Conservation (phyloP, 1,284 basidiomycete genomes). For the Moesziomyces sp. region DNA sequence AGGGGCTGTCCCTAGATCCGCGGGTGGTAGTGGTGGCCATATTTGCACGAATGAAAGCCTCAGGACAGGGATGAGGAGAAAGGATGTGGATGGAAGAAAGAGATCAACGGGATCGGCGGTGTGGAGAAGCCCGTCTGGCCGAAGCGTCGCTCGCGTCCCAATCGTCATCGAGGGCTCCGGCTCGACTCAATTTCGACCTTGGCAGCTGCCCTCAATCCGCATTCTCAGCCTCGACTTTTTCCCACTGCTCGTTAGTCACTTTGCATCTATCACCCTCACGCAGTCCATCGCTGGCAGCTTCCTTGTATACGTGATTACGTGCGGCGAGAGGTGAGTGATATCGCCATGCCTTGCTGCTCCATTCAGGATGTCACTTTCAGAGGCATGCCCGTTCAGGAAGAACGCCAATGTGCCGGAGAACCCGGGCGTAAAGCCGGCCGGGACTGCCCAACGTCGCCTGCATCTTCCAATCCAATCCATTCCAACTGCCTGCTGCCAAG, state of each 20-base stretch:
- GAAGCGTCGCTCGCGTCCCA: not conserved
- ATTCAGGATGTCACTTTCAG: not conserved
- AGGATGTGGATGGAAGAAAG: slow-evolving; percentile 7
- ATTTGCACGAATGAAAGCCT: slow-evolving; percentile 4
- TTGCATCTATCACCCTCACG: too few species aligned
- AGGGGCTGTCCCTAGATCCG: slow-evolving; percentile 49
- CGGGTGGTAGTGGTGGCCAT: slow-evolving; percentile 52
- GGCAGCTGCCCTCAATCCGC: too few species aligned
- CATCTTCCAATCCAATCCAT: slow-evolving; percentile 11
- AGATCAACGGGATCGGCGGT: not conserved
- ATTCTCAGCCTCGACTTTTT: too few species aligned
- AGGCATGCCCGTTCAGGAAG: not conserved
- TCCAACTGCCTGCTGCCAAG: not conserved
- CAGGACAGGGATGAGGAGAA: not conserved
- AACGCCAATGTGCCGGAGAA: not conserved
- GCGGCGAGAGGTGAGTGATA: too few species aligned
- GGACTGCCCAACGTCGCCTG: not conserved
- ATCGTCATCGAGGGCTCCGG: not conserved
- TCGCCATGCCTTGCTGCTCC: too few species aligned
- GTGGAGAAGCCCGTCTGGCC: slow-evolving; percentile 1
- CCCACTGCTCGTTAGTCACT: too few species aligned
- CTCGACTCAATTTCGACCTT: not conserved
- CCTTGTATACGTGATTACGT: too few species aligned
- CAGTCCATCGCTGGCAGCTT: too few species aligned
- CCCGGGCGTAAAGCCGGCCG: slow-evolving; percentile 11